These are phyloP conservation scores for Salvia hispanica DNA, from an alignment of 257 asterid genomes.

Conservation along the genomic window DNA sequence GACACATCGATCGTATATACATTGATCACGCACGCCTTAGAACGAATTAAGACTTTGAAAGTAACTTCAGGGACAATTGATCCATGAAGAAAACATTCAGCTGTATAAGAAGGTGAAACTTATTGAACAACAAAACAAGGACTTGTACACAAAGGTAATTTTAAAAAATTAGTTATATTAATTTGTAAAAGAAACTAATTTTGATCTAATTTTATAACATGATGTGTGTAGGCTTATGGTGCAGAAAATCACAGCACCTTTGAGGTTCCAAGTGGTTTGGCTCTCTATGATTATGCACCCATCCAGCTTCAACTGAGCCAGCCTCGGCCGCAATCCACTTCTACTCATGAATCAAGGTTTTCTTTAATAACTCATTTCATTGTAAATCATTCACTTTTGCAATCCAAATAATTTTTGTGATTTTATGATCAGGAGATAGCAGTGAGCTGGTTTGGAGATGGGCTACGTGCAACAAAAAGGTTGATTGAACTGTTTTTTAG, in stretches of 20 bases:
- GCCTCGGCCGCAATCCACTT: constrained; percentile 39
- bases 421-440: constrained; percentile 4
- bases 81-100: constrained; percentile 78
- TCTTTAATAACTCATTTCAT: too few species aligned
- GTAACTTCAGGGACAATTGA: constrained; percentile 52
- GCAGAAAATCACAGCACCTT: constrained; percentile 34
- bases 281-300: constrained; percentile 34
- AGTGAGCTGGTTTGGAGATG: not conserved
- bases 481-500: not conserved
- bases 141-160: constrained; percentile 50
- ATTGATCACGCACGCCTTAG: not conserved
- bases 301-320: constrained; percentile 66
- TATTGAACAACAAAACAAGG: constrained; percentile 53
- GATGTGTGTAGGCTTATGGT: constrained; percentile 49
- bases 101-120: constrained; percentile 78
- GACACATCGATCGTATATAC: not conserved
- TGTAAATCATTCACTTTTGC: too few species aligned
- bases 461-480: not conserved
- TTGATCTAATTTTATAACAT: not conserved
- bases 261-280: constrained; percentile 28
- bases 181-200: too few species aligned
- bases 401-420: not conserved
- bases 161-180: too few species aligned
- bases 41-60: too few species aligned
- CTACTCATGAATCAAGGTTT: constrained; percentile 44